Evolutionary conservation across 352 stramenopile species (phyloP).

Genomic region (Pythium pectinolyticum): DNA sequence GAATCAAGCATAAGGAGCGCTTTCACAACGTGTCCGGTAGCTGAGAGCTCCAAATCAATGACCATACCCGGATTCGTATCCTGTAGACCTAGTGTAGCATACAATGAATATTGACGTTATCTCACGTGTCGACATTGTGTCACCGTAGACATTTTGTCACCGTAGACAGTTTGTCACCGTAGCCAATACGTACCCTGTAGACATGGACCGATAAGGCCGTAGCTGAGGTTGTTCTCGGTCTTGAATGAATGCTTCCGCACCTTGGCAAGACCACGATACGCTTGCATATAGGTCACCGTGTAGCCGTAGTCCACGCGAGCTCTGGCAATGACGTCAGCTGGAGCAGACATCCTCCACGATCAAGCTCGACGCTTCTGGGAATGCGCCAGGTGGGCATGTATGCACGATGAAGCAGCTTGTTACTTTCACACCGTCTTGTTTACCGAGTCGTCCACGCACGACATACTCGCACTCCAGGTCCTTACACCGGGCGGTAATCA

Average conservation of each 20-base stretch:
- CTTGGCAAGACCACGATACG: neutral
- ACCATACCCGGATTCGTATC: no score
- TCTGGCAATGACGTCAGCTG: neutral
- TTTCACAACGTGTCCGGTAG: neutral
- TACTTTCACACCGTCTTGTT: neutral
- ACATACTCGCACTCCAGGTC: neutral
- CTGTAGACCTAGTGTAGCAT: no score
- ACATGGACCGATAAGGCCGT: neutral
- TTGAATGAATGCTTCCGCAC: neutral
- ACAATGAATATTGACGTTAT: no score
- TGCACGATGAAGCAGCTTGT: neutral
- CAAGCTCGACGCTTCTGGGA: neutral
- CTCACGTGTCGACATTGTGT: neutral
- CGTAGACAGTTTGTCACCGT: constrained; percentile 1
- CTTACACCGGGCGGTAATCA: neutral
- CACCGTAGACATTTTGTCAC: neutral
- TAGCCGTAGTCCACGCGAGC: neutral
- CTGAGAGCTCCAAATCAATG: neutral
- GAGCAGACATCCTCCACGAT: neutral
- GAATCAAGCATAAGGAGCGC: neutral
- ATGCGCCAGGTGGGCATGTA: neutral
- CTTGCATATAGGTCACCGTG: neutral
- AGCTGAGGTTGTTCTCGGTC: neutral
- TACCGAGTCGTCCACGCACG: neutral
- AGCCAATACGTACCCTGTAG: neutral